These are phyloP conservation scores for Neocatenulostroma microsporum DNA, from an alignment of 2,329 filamentous ascomycete species.

Conservation along the genomic window DNA sequence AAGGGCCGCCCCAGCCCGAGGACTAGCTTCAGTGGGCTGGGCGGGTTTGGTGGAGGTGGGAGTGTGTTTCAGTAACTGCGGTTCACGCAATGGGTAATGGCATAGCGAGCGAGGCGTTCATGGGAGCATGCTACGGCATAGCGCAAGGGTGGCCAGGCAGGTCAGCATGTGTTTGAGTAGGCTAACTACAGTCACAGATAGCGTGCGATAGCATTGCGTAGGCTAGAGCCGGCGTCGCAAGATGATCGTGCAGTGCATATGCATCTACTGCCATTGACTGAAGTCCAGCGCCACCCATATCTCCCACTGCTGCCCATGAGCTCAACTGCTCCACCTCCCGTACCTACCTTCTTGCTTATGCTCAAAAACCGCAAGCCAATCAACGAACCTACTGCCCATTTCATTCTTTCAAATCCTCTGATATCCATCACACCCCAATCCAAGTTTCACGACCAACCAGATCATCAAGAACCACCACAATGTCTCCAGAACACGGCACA, in stretches of 20 bases:
- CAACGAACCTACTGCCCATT: no score
- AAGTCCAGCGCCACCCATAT: not conserved
- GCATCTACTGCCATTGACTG: not conserved
- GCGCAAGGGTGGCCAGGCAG: not conserved
- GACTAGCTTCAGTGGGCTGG: conserved; percentile 6
- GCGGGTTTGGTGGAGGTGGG: conserved; percentile 9
- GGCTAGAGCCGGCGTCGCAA: not conserved
- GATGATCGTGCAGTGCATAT: no score
- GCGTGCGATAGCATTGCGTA: not conserved
- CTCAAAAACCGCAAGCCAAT: not conserved
- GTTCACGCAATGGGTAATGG: not conserved
- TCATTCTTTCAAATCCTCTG: no score
- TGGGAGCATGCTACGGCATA: not conserved
- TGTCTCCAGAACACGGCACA: no score
- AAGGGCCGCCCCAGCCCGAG: conserved; percentile 55
- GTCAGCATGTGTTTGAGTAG: not conserved
- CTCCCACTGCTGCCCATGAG: no score
- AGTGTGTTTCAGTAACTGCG: conserved; percentile 7
- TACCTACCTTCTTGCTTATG: not conserved
- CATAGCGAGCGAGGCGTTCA: conserved; percentile 5
- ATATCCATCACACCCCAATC: no score
- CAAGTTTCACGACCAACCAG: no score
- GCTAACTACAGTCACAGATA: not conserved
- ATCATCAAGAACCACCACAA: no score
- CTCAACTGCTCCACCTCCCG: no score